Conservation (phyloP, 2,329 filamentous ascomycete species). For the Basipetospora chlamydospora region DNA sequence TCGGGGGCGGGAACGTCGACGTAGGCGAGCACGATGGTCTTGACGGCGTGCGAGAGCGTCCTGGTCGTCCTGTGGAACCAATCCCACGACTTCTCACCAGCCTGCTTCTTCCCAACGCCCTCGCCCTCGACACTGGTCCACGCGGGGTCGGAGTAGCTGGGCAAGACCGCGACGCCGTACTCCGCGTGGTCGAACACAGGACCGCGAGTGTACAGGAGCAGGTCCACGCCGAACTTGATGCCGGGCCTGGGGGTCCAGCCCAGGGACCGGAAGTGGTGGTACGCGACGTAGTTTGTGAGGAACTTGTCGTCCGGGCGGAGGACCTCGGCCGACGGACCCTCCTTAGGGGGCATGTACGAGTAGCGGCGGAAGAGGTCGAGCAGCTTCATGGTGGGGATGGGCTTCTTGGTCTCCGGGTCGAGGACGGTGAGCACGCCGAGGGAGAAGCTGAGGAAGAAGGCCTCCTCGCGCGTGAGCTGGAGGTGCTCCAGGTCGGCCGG, state of each 20-base stretch:
- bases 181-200: constrained; percentile 93
- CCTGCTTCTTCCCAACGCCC: constrained; percentile 33
- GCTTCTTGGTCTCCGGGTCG: constrained; percentile 27
- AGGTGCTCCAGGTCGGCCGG: constrained; percentile 50
- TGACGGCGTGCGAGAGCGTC: constrained; percentile 78
- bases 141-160: constrained; percentile 60
- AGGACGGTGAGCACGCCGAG: constrained; percentile 58
- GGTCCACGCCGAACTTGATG: constrained; percentile 90
- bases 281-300: constrained; percentile 72
- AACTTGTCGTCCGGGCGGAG: constrained; percentile 70
- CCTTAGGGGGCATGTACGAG: constrained; percentile 52
- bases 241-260: constrained; percentile 90
- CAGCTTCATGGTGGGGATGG: constrained; percentile 40
- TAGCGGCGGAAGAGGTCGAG: constrained; percentile 53
- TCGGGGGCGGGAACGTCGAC: constrained; percentile 72
- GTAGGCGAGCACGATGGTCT: constrained; percentile 79
- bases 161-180: constrained; percentile 74
- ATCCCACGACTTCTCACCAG: constrained; percentile 48
- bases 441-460: constrained; percentile 76
- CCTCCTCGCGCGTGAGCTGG: constrained; percentile 81
- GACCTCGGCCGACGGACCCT: constrained; percentile 17
- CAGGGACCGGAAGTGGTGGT: constrained; percentile 89
- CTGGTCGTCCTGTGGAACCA: constrained; percentile 84
- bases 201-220: constrained; percentile 82
- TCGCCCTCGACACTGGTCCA: too few relatives aligned